A percentile compares a stretch with the other conserved stretches of the same genome.
Evolutionary conservation across 768 basidiomycete species (phyloP).

Genomic region (Chiua virens): DNA sequence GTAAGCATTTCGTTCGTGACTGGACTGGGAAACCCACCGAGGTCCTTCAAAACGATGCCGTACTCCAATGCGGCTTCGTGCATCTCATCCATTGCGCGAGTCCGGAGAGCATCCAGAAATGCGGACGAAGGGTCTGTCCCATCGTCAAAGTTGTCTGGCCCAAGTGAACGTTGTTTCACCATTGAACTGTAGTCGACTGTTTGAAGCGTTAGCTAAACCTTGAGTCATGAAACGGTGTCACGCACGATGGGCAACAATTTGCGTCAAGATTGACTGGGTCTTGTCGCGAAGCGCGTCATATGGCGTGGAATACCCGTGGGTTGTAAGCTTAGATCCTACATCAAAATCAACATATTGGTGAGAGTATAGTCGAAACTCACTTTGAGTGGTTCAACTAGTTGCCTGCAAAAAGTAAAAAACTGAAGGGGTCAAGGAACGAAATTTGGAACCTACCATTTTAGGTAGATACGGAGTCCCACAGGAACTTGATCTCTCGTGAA

Average conservation of each 20-base stretch:
- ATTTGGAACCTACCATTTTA: slow-evolving; percentile 59
- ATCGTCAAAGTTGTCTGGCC: slow-evolving; percentile 74
- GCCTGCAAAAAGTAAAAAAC: slow-evolving; percentile 31
- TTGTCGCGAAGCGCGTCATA: slow-evolving; percentile 79
- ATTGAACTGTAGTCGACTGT: slow-evolving; percentile 55
- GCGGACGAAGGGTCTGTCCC: slow-evolving; percentile 67
- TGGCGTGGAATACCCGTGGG: slow-evolving; percentile 82
- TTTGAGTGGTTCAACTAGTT: slow-evolving; percentile 49
- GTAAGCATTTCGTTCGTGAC: slow-evolving; percentile 2
- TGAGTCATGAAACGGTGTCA: slow-evolving; percentile 10
- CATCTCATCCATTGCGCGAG: slow-evolving; percentile 85
- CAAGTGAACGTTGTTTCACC: slow-evolving; percentile 80
- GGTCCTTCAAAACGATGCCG: slow-evolving; percentile 79
- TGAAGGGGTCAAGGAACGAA: not conserved
- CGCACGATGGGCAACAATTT: slow-evolving; percentile 77
- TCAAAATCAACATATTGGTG: slow-evolving; percentile 39
- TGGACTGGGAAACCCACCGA: slow-evolving; percentile 43
- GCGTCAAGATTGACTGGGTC: slow-evolving; percentile 83
- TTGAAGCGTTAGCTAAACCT: not conserved
- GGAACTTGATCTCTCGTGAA: slow-evolving; percentile 88
- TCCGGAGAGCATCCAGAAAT: slow-evolving; percentile 79
- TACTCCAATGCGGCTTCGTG: slow-evolving; percentile 80
- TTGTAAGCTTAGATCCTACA: slow-evolving; percentile 52
- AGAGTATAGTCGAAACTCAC: slow-evolving; percentile 17
- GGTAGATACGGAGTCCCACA: slow-evolving; percentile 78